These are phyloP conservation scores for Brassica hybrid DNA, from an alignment of 441 rosid genomes.

Conservation along the genomic window DNA sequence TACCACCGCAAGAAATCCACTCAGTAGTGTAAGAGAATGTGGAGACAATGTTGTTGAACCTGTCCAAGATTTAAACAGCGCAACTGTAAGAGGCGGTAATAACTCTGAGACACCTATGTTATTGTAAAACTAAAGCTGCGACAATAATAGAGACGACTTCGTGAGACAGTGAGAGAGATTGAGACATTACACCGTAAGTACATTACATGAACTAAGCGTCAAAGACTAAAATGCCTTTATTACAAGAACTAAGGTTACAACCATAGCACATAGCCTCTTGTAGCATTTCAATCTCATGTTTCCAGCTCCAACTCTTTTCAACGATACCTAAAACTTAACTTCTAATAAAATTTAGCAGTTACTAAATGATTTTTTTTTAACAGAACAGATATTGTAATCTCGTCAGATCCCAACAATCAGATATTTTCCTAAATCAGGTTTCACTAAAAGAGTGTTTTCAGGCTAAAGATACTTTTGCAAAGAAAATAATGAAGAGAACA, in stretches of 20 bases:
- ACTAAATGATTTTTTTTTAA: not conserved
- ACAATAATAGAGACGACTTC: not conserved
- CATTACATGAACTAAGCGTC: not conserved
- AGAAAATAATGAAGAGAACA: not conserved
- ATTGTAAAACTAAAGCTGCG: not conserved
- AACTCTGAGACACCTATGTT: not conserved
- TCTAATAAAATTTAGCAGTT: not conserved
- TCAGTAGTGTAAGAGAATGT: slow-evolving; percentile 67
- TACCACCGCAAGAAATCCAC: slow-evolving; percentile 87
- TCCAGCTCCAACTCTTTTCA: not conserved
- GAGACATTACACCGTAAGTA: not conserved
- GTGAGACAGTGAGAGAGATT: not conserved
- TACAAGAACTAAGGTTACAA: not conserved
- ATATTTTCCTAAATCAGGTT: slow-evolving; percentile 2
- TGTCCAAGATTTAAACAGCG: slow-evolving; percentile 42
- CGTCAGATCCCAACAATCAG: slow-evolving; percentile 19
- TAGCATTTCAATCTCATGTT: slow-evolving; percentile 1
- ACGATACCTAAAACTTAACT: not conserved
- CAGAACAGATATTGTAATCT: not conserved
- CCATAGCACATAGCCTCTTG: not conserved
- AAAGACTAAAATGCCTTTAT: slow-evolving; percentile 7
- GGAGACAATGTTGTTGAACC: slow-evolving; percentile 70
- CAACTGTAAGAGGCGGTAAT: slow-evolving; percentile 11
- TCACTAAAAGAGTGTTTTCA: not conserved
- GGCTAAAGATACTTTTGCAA: not conserved